phyloP scores from a whole-genome alignment of 805 yeast species.

The Zygosaccharomyces siamensis region DNA sequence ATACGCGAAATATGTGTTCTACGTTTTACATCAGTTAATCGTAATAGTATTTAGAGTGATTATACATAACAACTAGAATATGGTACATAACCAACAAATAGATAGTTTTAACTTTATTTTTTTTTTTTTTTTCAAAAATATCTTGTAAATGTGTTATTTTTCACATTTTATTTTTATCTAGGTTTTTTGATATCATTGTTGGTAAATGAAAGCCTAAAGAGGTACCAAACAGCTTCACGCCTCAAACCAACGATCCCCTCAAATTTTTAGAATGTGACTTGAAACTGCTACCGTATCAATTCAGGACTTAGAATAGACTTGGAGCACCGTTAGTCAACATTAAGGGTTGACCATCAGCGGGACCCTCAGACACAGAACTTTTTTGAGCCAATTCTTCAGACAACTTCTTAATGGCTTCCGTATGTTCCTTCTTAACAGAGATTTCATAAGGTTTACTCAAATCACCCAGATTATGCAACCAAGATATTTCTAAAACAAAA shows the following conservation, averaged over 20 bases:
- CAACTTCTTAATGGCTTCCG: constrained; percentile 57
- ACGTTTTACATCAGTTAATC: neutral
- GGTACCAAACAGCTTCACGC: neutral
- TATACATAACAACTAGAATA: constrained; percentile 4
- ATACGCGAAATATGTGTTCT: neutral
- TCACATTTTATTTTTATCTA: neutral
- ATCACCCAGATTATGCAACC: constrained; percentile 83
- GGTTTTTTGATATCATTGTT: neutral
- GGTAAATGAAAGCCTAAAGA: neutral
- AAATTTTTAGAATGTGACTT: constrained; percentile 3
- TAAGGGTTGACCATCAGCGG: constrained; percentile 61
- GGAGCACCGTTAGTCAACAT: constrained; percentile 73
- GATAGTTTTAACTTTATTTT: neutral
- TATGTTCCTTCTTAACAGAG: constrained; percentile 76
- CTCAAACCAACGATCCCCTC: constrained; percentile 14
- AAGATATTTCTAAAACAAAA: constrained; percentile 79
- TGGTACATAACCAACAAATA: constrained; percentile 3
- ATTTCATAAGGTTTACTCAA: constrained; percentile 90
- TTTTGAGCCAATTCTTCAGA: constrained; percentile 67
- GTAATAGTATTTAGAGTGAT: constrained; percentile 2
- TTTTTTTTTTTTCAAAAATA: neutral
- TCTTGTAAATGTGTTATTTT: neutral
- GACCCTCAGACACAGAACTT: constrained; percentile 47
- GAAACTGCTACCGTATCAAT: neutral
- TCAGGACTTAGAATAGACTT: neutral